Conservation (phyloP, 2,329 filamentous ascomycete genomes). For the Fusarium robinianum region DNA sequence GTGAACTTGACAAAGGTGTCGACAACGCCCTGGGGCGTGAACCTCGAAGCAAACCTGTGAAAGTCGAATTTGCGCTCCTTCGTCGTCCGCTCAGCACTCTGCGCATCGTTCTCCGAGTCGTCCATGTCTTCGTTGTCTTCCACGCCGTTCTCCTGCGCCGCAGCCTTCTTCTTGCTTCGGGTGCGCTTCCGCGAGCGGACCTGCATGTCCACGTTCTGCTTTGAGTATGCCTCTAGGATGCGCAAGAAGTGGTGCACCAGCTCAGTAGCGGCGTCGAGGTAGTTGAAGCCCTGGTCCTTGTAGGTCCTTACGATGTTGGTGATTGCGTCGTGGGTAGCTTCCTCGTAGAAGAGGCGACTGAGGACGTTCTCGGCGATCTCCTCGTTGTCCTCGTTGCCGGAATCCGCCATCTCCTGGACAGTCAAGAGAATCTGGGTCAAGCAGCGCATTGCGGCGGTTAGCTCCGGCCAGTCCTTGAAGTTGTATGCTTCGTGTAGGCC, state of each 20-base stretch:
- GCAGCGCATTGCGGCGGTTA: slow-evolving; percentile 88
- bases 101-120: slow-evolving; percentile 72
- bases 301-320: slow-evolving; percentile 81
- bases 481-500: slow-evolving; percentile 80
- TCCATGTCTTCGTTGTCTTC: slow-evolving; percentile 64
- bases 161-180: slow-evolving; percentile 72
- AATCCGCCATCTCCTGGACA: slow-evolving; percentile 88
- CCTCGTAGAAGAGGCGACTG: slow-evolving; percentile 97
- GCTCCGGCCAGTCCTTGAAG: slow-evolving; percentile 82
- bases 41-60: slow-evolving; percentile 76
- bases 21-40: slow-evolving; percentile 81
- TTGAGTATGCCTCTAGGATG: slow-evolving; percentile 90
- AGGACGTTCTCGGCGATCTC: slow-evolving; percentile 98
- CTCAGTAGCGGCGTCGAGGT: slow-evolving; percentile 89
- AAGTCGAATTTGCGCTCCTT: slow-evolving; percentile 96
- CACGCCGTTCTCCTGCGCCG: slow-evolving; percentile 44
- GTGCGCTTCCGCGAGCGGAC: slow-evolving; percentile 79
- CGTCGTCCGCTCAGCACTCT: slow-evolving; percentile 69
- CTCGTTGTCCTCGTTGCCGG: slow-evolving; percentile 85
- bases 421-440: slow-evolving; percentile 94
- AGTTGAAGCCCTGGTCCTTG: slow-evolving; percentile 92
- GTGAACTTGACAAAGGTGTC: slow-evolving; percentile 86
- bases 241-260: slow-evolving; percentile 89
- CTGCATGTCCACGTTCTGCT: slow-evolving; percentile 92
- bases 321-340: slow-evolving; percentile 87